Percentiles rank a stretch among this genome's conserved stretches.
These are phyloP conservation scores for Diplodia corticola DNA, from an alignment of 2,329 filamentous ascomycete genomes.

Conservation along the genomic window DNA sequence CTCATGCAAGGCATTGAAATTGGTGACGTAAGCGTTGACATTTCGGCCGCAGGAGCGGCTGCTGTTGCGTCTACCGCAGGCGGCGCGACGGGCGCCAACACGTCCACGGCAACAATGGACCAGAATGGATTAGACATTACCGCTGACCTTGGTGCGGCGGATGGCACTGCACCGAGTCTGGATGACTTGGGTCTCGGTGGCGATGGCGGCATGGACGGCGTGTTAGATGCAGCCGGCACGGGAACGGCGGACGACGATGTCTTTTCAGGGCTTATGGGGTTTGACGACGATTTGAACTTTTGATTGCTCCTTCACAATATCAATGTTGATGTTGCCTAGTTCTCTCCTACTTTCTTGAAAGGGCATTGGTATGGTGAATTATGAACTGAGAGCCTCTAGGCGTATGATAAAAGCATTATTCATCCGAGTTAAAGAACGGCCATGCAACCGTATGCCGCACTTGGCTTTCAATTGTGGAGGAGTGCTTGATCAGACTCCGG, in stretches of 20 bases:
- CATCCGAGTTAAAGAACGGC: neutral
- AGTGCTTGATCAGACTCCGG: neutral
- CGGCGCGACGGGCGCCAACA: neutral
- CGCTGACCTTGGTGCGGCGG: conserved; percentile 1
- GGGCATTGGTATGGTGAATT: neutral
- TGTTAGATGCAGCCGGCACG: conserved; percentile 12
- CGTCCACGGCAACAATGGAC: neutral
- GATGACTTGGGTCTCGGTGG: conserved; percentile 10
- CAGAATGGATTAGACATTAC: neutral
- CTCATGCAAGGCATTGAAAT: conserved; percentile 22
- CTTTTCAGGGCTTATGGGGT: conserved; percentile 13
- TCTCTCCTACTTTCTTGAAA: neutral
- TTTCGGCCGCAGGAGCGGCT: conserved; percentile 5
- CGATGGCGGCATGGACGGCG: conserved; percentile 11
- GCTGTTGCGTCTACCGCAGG: neutral
- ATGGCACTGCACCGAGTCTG: neutral
- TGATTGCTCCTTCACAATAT: neutral
- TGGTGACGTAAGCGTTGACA: conserved; percentile 14
- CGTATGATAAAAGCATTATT: neutral
- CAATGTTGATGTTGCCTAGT: neutral
- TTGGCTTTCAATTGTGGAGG: neutral
- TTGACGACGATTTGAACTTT: conserved; percentile 23
- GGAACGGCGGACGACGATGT: conserved; percentile 19
- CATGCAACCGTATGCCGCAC: neutral
- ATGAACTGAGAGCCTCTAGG: neutral